These are phyloP conservation scores for Adenanthera pavonina DNA, from an alignment of 306 rosid genomes.

Conservation along the genomic window DNA sequence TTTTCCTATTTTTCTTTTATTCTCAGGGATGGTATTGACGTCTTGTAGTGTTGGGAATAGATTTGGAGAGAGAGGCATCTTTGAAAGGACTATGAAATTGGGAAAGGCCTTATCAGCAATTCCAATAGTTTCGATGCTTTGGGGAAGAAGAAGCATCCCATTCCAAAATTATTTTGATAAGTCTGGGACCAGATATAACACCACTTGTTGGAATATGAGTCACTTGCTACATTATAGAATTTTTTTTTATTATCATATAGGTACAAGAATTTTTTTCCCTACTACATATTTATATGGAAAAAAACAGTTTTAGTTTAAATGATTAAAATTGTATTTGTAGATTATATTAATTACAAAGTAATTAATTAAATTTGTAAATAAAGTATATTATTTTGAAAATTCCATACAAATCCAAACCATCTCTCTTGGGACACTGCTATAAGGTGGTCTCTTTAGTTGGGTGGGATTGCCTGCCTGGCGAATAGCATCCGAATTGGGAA, in stretches of 20 bases:
- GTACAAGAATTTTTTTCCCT: background rate
- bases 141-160: slow-evolving; percentile 35
- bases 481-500: no score
- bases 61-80: background rate
- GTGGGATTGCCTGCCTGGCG: no score
- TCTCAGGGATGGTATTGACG: no score
- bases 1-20: no score
- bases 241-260: no score
- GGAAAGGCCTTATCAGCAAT: background rate
- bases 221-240: background rate
- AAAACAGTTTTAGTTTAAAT: background rate
- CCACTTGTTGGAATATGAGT: background rate
- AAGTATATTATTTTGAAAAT: no score
- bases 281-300: background rate
- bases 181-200: slow-evolving; percentile 23
- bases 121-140: slow-evolving; percentile 1
- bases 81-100: background rate
- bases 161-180: slow-evolving; percentile 26
- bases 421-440: no score
- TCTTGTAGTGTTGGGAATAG: no score
- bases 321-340: background rate
- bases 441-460: no score
- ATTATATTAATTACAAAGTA: no score
- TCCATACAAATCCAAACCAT: no score
- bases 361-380: no score